Evolutionary conservation across 176 grass and related monocot species (phyloP), one percentile per base, ranked within the genome.

Genomic region (Triticum dicoccoides): DNA sequence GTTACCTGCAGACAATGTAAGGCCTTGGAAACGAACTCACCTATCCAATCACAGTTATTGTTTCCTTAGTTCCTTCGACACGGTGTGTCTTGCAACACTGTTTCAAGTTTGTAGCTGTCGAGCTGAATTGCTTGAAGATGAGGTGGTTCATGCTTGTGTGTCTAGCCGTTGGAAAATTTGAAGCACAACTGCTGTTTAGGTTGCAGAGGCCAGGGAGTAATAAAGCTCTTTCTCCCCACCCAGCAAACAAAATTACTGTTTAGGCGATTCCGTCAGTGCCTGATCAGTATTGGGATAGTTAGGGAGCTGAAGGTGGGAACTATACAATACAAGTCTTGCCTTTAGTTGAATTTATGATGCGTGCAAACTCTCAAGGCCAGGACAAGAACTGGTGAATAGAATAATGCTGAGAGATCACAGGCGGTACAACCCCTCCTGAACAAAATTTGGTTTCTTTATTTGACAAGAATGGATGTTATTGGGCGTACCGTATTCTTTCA

Each of bases 1-100:
- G 88, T 77, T 89, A 94, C 86, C 80, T 98, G 61, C 97, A 98
- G 82, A 94, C 92, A 66, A 89, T 96, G 97, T 98, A 67, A 91
- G 90, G 54, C 79, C 52, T 79, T 47, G 12, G 41, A 37, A 38
- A 85, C 11, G 32, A 79, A 58, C 79, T 78, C 54, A 11, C 73
- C 69, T 78, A 27, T 2, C 61, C 54, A 5, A 21, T 87, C 14
- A 12, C 63, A 34, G 23, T 58, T 38, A 24, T 79, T 75, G 44
- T 73, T 79, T 41, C 63, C 21, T 67, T 69, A 27, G 27, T 14
- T 54, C 14, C 5, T 44, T 10, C 29, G 9, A 44, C 52, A 63
- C 24, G 15, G 15, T 6, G 6, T 69, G 73, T 24, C 34, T 58
- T 17, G 3, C 38, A 10, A 5, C n/a, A 32, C 54, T 8, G 8